Evolutionary conservation across 1,284 basidiomycete genomes (phyloP).

Genomic region (Trichosporon asahii): DNA sequence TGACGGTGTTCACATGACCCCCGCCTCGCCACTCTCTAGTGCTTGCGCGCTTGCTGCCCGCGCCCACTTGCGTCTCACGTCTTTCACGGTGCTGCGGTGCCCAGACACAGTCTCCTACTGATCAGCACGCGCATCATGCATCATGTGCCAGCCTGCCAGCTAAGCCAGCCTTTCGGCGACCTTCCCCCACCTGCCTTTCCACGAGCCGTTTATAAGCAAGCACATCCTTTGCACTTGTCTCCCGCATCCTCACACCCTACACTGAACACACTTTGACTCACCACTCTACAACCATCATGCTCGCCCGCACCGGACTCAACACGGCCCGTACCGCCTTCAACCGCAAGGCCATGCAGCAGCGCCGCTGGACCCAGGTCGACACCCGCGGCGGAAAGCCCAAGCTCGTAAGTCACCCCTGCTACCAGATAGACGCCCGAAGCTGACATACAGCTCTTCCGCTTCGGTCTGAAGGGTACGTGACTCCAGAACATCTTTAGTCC

Average conservation of each 20-base stretch:
- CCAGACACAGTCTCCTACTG: too few species aligned
- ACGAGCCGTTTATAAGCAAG: neutral
- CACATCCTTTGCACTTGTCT: neutral
- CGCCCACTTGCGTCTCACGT: too few species aligned
- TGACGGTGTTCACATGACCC: neutral
- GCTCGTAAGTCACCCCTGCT: conserved; percentile 37
- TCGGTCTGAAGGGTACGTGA: conserved; percentile 39
- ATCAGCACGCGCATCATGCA: neutral
- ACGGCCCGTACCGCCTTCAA: conserved; percentile 10
- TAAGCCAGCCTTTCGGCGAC: neutral
- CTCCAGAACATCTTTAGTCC: too few species aligned
- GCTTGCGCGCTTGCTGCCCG: neutral
- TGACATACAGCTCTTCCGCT: conserved; percentile 47
- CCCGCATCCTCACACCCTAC: neutral
- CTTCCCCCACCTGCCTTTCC: neutral
- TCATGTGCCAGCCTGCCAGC: neutral
- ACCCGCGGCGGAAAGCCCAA: conserved; percentile 43
- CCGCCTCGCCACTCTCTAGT: neutral
- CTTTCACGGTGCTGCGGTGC: too few species aligned
- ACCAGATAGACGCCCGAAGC: neutral
- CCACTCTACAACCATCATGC: conserved; percentile 6
- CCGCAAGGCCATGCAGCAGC: conserved; percentile 25
- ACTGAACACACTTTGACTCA: neutral
- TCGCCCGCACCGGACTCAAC: conserved; percentile 14
- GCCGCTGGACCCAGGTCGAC: conserved; percentile 35